These are phyloP conservation scores for Cyanidium caldarium DNA, from an alignment of 23 red algal genomes.

Conservation along the genomic window DNA sequence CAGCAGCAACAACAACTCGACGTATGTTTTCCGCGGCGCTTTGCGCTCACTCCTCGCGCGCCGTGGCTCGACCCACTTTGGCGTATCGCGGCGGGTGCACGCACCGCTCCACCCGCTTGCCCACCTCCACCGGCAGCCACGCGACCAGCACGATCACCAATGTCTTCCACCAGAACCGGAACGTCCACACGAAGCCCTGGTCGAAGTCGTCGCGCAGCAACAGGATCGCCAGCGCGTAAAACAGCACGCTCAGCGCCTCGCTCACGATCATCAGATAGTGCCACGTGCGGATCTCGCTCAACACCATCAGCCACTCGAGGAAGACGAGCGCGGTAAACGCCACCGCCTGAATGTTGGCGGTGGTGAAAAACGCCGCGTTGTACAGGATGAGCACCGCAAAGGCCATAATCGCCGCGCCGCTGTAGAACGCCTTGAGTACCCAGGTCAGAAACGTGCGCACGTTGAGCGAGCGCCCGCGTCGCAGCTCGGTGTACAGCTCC, in stretches of 20 bases:
- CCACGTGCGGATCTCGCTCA: conserved; percentile 68
- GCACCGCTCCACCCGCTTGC: conserved; percentile 57
- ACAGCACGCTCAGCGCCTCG: conserved; percentile 45
- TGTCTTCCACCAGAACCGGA: conserved; percentile 42
- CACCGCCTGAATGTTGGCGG: conserved; percentile 51
- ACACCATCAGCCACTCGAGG: conserved; percentile 84
- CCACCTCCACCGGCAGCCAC: conserved; percentile 59
- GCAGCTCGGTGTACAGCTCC: conserved; percentile 87
- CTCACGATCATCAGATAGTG: conserved; percentile 70
- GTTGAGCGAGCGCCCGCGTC: conserved; percentile 84
- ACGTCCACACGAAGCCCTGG: conserved; percentile 46
- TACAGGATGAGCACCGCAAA: conserved; percentile 90
- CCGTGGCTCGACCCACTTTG: conserved; percentile 44
- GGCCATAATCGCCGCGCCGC: conserved; percentile 89
- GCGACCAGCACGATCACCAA: conserved; percentile 51
- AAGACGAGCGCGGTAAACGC: conserved; percentile 88
- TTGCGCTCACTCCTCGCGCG: too few species aligned
- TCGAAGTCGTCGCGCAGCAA: conserved; percentile 17
- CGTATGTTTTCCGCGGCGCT: too few species aligned
- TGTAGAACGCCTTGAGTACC: conserved; percentile 92
- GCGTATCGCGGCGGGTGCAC: conserved; percentile 53
- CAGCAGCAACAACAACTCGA: too few species aligned
- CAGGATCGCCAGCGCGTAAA: conserved; percentile 12
- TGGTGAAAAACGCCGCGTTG: conserved; percentile 91
- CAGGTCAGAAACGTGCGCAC: conserved; percentile 70